These are phyloP conservation scores for Phytopythium vexans DNA, from an alignment of 352 stramenopile species.

Conservation along the genomic window DNA sequence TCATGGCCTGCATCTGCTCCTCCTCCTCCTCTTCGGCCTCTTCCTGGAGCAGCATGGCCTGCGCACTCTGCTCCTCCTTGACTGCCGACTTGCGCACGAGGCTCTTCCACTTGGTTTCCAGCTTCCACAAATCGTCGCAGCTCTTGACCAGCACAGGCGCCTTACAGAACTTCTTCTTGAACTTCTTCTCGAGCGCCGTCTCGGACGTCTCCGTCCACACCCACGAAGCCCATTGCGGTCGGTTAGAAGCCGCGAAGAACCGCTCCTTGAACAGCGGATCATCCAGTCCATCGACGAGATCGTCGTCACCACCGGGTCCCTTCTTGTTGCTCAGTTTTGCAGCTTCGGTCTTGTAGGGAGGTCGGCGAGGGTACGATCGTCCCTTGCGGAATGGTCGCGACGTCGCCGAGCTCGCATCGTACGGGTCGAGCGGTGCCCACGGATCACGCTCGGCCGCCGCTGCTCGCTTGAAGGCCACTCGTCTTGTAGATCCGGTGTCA, in stretches of 20 bases:
- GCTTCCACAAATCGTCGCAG: constrained; percentile 52
- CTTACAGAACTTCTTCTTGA: constrained; percentile 61
- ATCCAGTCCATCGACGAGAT: constrained; percentile 47
- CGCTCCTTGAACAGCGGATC: constrained; percentile 62
- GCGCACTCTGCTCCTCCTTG: constrained; percentile 50
- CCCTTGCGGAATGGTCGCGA: constrained; percentile 75
- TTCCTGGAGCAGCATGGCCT: constrained; percentile 67
- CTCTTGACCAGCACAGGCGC: constrained; percentile 44
- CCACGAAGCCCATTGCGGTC: constrained; percentile 68
- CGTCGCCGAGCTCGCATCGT: constrained; percentile 65
- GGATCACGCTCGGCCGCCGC: constrained; percentile 42
- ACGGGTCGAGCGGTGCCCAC: constrained; percentile 71
- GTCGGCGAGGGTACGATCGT: constrained; percentile 48
- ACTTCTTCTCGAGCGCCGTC: constrained; percentile 50
- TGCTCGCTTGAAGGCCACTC: neutral
- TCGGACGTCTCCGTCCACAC: constrained; percentile 61
- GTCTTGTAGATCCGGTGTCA: neutral
- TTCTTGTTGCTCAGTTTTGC: constrained; percentile 33
- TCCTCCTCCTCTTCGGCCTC: constrained; percentile 68
- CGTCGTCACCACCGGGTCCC: constrained; percentile 21
- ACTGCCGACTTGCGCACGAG: constrained; percentile 45
- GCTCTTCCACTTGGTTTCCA: constrained; percentile 67
- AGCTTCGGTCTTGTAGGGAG: constrained; percentile 28
- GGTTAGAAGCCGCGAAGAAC: constrained; percentile 48
- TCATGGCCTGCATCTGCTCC: constrained; percentile 46